Evolutionary conservation across 2,329 filamentous ascomycete species (phyloP).

Genomic region (Neonectria sp.): DNA sequence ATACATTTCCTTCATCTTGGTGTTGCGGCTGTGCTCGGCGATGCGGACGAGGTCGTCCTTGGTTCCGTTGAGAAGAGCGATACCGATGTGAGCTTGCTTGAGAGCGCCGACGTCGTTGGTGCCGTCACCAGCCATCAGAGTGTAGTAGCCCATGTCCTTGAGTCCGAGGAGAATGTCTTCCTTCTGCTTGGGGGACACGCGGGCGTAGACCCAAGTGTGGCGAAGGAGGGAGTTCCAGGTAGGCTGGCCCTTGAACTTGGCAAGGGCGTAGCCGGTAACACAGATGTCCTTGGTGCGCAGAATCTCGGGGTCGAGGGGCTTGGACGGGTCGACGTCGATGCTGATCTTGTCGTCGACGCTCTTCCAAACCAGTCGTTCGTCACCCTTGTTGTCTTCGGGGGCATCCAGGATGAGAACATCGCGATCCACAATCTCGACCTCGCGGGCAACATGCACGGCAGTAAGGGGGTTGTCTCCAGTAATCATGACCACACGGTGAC

Average conservation of each 20-base stretch:
- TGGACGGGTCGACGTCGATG: slow-evolving; percentile 87
- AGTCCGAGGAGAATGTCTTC: slow-evolving; percentile 97
- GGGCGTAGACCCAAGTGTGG: slow-evolving; percentile 97
- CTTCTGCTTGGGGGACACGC: slow-evolving; percentile 98
- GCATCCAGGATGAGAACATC: slow-evolving; percentile 96
- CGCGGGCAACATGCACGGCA: slow-evolving; percentile 92
- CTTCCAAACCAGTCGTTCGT: slow-evolving; percentile 87
- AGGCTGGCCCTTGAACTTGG: slow-evolving; percentile 86
- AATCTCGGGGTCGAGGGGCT: slow-evolving; percentile 86
- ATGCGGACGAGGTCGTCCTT: slow-evolving; percentile 93
- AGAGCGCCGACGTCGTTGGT: slow-evolving; percentile 98
- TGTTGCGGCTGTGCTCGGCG: slow-evolving; percentile 92
- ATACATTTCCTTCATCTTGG: slow-evolving; percentile 98
- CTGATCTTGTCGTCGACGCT: slow-evolving; percentile 92
- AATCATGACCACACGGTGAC: slow-evolving; percentile 98
- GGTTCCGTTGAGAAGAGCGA: slow-evolving; percentile 95
- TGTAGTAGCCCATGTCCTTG: slow-evolving; percentile 97
- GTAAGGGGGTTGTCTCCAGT: slow-evolving; percentile 98
- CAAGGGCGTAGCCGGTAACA: slow-evolving; percentile 93
- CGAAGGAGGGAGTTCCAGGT: slow-evolving; percentile 85
- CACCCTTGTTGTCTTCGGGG: slow-evolving; percentile 88
- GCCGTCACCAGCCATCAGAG: slow-evolving; percentile 97
- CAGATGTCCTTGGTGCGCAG: slow-evolving; percentile 91
- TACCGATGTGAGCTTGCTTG: slow-evolving; percentile 98
- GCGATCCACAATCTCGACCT: slow-evolving; percentile 97